Base-by-base conservation (phyloP, 495 filamentous ascomycete genomes). In the Penicillium silybi region DNA sequence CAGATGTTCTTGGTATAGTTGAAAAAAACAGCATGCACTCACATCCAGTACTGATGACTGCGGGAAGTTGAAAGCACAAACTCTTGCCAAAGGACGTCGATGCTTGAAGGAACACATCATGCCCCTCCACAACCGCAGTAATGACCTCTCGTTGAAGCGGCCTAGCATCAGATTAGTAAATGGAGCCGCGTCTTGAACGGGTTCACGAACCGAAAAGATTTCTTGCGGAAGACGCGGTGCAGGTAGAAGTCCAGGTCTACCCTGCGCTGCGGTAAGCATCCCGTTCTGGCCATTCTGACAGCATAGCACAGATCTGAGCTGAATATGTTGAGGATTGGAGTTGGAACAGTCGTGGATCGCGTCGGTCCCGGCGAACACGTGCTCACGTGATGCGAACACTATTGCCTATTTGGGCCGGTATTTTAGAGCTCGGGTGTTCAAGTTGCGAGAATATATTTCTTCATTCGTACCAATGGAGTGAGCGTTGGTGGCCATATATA, bases 81-180 rank as follows among this genome's bases (percentile, higher is more conserved):
- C 89, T 95, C 67, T 97, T 97, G 13, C 92, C 92, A 63, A 95
- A 96, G 1, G 89, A 93, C 3, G 92, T 97, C n/a, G 91, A 92
- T 29, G 92, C 92, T 67, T 96, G 92, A 1, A 97, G 79, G 63
- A 95, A 97, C 22, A 97, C 86, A 86, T 97, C 92, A 40, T 92
- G 75, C 16, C 89, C 87, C 42, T 88, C 84, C 16, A 97, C 76
- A 3, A 88, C 85, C 23, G 89, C 86, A 20, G 72, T 67, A 37
- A 97, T 95, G 39, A 96, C 91, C 48, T 97, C 90, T 49, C 89
- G 79, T 61, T 97, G 92, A 5, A 87, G 75, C 17, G 90, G 91
- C 58, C 92, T 90, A 54, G 60, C 60, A 20, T 13, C 15, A 10
- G 18, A n/a, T 69, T 52, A 62, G 57, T 43, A 25, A 45, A 48